Conservation (phyloP, 2,329 filamentous ascomycete genomes). For the Stachybotrys echinatus region DNA sequence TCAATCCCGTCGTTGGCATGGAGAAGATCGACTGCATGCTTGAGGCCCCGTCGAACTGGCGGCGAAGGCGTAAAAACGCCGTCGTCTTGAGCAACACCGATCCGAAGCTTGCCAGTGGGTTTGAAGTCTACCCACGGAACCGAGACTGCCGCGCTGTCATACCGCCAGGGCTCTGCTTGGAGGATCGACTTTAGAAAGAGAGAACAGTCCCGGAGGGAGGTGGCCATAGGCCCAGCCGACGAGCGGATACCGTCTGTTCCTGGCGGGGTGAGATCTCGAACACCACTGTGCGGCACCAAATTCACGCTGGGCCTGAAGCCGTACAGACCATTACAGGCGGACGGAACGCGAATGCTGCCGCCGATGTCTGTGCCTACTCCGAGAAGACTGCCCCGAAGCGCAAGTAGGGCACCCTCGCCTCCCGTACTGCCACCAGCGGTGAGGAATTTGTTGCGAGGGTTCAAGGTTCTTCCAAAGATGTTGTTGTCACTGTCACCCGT, state of each 20-base stretch:
- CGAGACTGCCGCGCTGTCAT: neutral
- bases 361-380: constrained; percentile 31
- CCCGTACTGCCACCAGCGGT: constrained; percentile 30
- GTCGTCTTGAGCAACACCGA: neutral
- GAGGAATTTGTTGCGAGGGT: constrained; percentile 26
- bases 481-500: constrained; percentile 41
- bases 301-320: neutral
- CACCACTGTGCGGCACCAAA: constrained; percentile 1
- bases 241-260: constrained; percentile 1
- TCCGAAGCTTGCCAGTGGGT: neutral
- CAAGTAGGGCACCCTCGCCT: constrained; percentile 29
- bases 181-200: neutral
- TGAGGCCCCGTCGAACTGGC: neutral
- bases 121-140: neutral
- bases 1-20: neutral
- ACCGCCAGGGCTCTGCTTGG: neutral
- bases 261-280: neutral
- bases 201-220: constrained; percentile 1
- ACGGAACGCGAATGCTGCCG: neutral
- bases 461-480: constrained; percentile 26
- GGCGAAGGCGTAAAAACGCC: neutral
- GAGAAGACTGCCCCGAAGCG: constrained; percentile 23
- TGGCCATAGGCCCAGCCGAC: constrained; percentile 1
- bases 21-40: constrained; percentile 1
- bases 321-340: neutral